Percentiles rank a stretch among this genome's conserved stretches.
Conservation (phyloP, 768 basidiomycete species). For the Lepiota venenata region DNA sequence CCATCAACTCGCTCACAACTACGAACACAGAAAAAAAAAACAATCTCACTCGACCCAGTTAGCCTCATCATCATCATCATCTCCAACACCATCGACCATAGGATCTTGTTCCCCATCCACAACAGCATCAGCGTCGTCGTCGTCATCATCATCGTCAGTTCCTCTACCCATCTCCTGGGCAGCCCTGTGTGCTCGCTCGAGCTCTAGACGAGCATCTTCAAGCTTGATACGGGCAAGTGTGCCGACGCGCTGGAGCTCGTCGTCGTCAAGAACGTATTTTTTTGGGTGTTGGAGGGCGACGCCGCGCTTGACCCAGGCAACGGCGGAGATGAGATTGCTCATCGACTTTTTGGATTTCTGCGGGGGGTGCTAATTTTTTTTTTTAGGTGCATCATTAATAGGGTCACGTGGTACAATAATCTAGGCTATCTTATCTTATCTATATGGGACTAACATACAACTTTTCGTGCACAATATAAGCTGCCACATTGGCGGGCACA, state of each 20-base stretch:
- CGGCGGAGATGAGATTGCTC: slow-evolving; percentile 74
- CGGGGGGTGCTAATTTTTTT: neutral
- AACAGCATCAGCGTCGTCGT: slow-evolving; percentile 46
- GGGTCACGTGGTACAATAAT: too few relatives aligned
- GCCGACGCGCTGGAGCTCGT: slow-evolving; percentile 87
- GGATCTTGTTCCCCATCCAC: slow-evolving; percentile 47
- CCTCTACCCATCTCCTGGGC: slow-evolving; percentile 68
- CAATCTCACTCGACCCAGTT: slow-evolving; percentile 88
- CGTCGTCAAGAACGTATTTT: slow-evolving; percentile 89
- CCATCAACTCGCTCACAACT: slow-evolving; percentile 9
- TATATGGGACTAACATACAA: slow-evolving; percentile 34
- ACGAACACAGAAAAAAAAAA: slow-evolving; percentile 8
- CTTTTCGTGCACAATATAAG: slow-evolving; percentile 46
- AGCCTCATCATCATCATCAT: slow-evolving; percentile 41
- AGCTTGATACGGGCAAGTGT: slow-evolving; percentile 83
- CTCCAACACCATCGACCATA: slow-evolving; percentile 41
- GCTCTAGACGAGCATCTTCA: slow-evolving; percentile 84
- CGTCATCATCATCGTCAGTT: slow-evolving; percentile 61
- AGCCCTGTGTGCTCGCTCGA: slow-evolving; percentile 77
- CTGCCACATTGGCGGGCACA: slow-evolving; percentile 42
- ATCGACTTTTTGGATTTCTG: slow-evolving; percentile 31
- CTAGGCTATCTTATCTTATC: too few relatives aligned
- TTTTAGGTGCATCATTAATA: neutral
- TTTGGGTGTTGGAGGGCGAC: slow-evolving; percentile 68
- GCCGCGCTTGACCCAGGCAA: slow-evolving; percentile 82